Evolutionary conservation across 306 rosid genomes (phyloP), one percentile per base, ranked within the genome.

Genomic region (Ceratonia siliqua): DNA sequence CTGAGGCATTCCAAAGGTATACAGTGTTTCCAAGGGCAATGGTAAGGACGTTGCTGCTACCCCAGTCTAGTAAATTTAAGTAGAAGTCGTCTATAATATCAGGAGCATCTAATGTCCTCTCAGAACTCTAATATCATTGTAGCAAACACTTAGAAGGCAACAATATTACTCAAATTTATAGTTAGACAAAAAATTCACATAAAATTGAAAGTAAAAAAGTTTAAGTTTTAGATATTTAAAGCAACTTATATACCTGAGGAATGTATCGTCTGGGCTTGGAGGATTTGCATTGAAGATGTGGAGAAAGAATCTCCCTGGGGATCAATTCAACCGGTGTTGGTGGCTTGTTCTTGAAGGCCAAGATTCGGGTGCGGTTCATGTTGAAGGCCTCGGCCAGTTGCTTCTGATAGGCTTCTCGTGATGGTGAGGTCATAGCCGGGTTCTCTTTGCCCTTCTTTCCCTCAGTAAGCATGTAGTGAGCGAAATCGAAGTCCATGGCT

Each of bases 301-400:
- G 35, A 18, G 85, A 75, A 25, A 89, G 74, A 45, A 76, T 73
- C 43, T 78, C 72, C n/a, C 56, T 82, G 1, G 96, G 93, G 45
- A 87, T 54, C 35, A 58, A 72, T 54, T 91, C 91, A 6, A 87
- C 85, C 0, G 88, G 78, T 0, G 81, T 72, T 0, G 90, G 90
- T 4, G 95, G 91, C 75, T 87, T 91, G 84, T 91, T 87, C 92
- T 86, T 91, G 90, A 89, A 88, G n/a, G 97, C 96, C 48, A 92
- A 87, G 65, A 89, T 89, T 68, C 91, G 82, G 3, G 87, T 80
- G 3, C 91, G 76, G 78, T 88, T 83, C 89, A 92, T 92, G 88
- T 92, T 88, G 57, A 80, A 63, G 8, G 91, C 80, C 70, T 87
- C 96, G 0, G 91, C 88, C 58, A 92, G 74, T 18, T 66, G 81